Evolutionary conservation across 2,329 filamentous ascomycete genomes (phyloP), one percentile per base, ranked within the genome.

Genomic region (Apiospora aurea): DNA sequence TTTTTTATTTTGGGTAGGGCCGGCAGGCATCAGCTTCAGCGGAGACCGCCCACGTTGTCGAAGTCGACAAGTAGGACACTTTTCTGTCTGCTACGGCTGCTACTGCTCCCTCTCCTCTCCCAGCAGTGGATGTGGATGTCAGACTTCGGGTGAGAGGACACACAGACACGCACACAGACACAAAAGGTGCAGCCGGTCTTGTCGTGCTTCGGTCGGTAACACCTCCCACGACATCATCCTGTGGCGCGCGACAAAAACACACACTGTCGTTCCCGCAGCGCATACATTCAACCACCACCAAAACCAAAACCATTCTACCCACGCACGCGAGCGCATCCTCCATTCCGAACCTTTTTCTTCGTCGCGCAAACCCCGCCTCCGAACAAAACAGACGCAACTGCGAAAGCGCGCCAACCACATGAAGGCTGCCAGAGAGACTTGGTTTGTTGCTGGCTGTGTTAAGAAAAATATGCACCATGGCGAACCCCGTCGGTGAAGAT

Each of bases 401-500:
- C 57, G 57, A 64, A 61, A 41, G 10, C 57, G 57, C 57, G 57
- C 57, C 53, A 61, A 61, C 29, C 64, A 67, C 64, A 67, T 67
- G 64, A 46, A 67, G 64, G 44, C 64, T 46, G 64, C 16, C 38
- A 26, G 38, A 67, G 64, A 46, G 41, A 26, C 41, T 44, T 67
- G 41, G 64, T 61, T 61, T 61, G 53, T 61, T 34, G 24, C 64
- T 29, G 41, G 64, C n/a, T 67, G 64, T 46, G 41, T 29, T 8
- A 67, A 49, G 51, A 67, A 47, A 69, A 64, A 51, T 47, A 69
- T 72, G 72, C 69, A 83, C 74, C 72, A 87, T 87, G 85, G 83
- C 83, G 77, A 85, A 80, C 75, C 91, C 92, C 66, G 86, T 94
- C 75, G 93, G 93, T 77, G 93, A 96, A 84, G 90, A 93, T 72